Base-by-base conservation (phyloP, 2,329 filamentous ascomycete species). In the Colletotrichum horii region DNA sequence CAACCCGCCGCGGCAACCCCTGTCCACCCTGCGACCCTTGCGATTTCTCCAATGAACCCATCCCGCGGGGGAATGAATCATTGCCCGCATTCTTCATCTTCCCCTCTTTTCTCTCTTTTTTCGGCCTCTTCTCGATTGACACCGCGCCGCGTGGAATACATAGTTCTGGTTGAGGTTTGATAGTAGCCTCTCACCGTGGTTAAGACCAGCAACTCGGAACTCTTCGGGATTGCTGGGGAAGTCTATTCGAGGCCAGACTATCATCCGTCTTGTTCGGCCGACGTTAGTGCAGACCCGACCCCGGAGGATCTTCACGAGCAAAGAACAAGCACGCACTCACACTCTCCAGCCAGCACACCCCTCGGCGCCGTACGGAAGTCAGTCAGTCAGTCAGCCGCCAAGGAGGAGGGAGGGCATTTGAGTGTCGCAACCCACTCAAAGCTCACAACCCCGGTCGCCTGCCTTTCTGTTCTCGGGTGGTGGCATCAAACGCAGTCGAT, bases 401-500 rank as follows among this genome's bases (percentile, higher is more conserved):
- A 75, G 73, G 16, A 48, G 38, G 38, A 48, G 38, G 38, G 9
- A 48, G 38, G 30, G 66, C 43, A 56, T 70, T 16, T 67, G 26
- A 55, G 66, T 64, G 38, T 69, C 56, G 70, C 38, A 72, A 52
- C 55, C 64, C 55, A 43, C 52, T n/a, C 61, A 38, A 6, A 19
- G 0, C 72, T 19, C 67, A n/a, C 34, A 71, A 62, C 32, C 61
- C 66, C 32, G 22, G 62, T 55, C 61, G 36, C 38, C 52, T 52
- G 32, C 30, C 58, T 14, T 32, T 62, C 58, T 62, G 30, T 67
- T 32, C 15, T 28, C 32, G n/a, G 12, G 61, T 66, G 38, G 38
- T 48, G 61, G 76, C 80, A 80, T 82, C 79, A 67, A 64, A 43
- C 69, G 68, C 52, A 67, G 62, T 73, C 34, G 34, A 73, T 65